A percentile compares a stretch with the other conserved stretches of the same genome.
phyloP scores from a whole-genome alignment of 768 basidiomycete species.

The Mycena belliarum region DNA sequence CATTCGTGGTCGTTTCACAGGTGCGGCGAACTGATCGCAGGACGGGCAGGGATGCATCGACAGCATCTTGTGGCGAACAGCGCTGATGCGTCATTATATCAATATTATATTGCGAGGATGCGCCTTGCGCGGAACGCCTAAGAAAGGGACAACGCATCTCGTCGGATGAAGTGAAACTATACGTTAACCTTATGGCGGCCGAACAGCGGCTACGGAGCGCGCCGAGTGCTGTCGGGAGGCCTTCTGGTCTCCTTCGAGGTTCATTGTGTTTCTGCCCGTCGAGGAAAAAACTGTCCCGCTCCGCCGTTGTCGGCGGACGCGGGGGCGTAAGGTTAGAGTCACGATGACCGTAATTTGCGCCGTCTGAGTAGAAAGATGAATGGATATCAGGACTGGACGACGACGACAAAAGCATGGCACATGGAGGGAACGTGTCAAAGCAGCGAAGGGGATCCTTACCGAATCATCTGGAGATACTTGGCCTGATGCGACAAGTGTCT shows the following conservation, averaged over 20 bases:
- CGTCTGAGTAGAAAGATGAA: neutral
- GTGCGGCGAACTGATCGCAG: slow-evolving; percentile 6
- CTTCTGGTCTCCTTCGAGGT: slow-evolving; percentile 16
- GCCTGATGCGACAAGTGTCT: neutral
- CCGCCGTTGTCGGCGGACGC: slow-evolving; percentile 21
- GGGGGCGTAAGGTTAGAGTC: slow-evolving; percentile 7
- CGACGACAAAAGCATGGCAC: too few species aligned
- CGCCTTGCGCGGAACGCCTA: slow-evolving; percentile 3
- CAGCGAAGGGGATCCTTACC: slow-evolving; percentile 6
- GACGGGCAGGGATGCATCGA: neutral
- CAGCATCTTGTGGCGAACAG: slow-evolving; percentile 7
- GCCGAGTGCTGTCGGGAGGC: slow-evolving; percentile 6
- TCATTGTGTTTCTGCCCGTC: slow-evolving; percentile 7
- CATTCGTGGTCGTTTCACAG: neutral
- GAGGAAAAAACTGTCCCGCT: slow-evolving; percentile 8
- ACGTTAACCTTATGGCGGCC: slow-evolving; percentile 13
- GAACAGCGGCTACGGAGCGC: neutral
- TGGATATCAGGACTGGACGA: neutral
- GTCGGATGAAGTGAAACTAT: slow-evolving; percentile 19
- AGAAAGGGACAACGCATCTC: neutral
- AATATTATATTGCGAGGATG: neutral
- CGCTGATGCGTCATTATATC: neutral
- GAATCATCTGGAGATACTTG: slow-evolving; percentile 4
- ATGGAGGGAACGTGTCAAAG: neutral
- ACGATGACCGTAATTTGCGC: slow-evolving; percentile 2